Evolutionary conservation across 345 rosid genomes (phyloP).

Genomic region (Brassica rapa): DNA sequence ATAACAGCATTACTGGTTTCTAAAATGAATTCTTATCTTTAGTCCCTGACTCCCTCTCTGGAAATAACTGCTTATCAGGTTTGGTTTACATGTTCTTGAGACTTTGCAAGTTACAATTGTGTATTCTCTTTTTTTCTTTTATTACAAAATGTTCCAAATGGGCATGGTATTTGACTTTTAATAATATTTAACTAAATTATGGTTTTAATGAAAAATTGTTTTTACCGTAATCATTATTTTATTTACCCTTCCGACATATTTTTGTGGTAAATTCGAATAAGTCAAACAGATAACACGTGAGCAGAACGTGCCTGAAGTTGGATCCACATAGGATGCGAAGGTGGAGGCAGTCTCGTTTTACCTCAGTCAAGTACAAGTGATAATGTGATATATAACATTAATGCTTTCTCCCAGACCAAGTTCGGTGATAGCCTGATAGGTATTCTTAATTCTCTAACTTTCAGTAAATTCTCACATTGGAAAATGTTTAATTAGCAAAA

Average conservation of each 20-base stretch:
- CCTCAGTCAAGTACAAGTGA: conserved; percentile 33
- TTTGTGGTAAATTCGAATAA: background rate
- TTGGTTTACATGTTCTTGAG: background rate
- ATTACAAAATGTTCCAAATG: too few species aligned
- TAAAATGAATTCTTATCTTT: background rate
- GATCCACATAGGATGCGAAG: conserved; percentile 27
- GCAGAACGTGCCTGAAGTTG: background rate
- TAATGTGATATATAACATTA: background rate
- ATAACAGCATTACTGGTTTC: background rate
- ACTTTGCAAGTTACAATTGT: background rate
- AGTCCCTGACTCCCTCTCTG: background rate
- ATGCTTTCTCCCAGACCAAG: background rate
- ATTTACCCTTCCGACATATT: background rate
- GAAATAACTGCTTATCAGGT: background rate
- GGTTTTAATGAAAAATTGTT: too few species aligned
- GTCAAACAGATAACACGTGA: conserved; percentile 17
- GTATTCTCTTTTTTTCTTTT: background rate
- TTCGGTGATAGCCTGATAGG: background rate
- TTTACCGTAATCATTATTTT: background rate
- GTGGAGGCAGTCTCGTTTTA: conserved; percentile 24
- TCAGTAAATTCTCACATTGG: too few species aligned
- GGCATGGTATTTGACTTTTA: background rate
- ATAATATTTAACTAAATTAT: too few species aligned
- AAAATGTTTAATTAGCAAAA: too few species aligned
- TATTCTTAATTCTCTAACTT: background rate